Percentiles rank a stretch among this genome's conserved stretches.
These are phyloP conservation scores for Sclerotinia nivalis DNA, from an alignment of 2,329 filamentous ascomycete species.

Conservation along the genomic window DNA sequence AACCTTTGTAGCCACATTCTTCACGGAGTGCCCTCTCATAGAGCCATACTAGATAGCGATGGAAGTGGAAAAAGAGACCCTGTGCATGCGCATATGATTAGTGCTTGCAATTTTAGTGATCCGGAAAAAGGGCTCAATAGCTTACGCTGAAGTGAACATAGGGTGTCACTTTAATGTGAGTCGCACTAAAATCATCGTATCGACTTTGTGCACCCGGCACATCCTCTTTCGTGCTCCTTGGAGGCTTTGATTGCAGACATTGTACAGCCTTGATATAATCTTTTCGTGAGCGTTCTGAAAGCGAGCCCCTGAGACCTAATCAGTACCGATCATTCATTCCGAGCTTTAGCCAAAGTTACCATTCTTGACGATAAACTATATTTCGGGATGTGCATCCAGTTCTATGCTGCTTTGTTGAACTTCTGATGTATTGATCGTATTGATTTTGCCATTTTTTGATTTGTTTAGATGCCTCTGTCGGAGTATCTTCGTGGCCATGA, in stretches of 20 bases:
- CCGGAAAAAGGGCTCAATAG: not conserved
- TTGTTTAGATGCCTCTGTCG: constrained; percentile 2
- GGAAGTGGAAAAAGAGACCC: constrained; percentile 32
- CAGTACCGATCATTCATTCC: not conserved
- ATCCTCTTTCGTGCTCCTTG: constrained; percentile 40
- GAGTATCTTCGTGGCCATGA: not conserved
- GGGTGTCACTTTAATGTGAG: constrained; percentile 43
- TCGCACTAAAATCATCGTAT: constrained; percentile 45
- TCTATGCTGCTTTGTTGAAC: not conserved
- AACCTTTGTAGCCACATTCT: constrained; percentile 48
- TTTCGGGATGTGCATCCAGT: not conserved
- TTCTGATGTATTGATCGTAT: constrained; percentile 12
- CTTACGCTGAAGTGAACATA: constrained; percentile 36
- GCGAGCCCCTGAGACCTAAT: not conserved
- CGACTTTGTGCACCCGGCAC: constrained; percentile 32
- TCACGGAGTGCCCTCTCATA: constrained; percentile 48
- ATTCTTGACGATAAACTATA: constrained; percentile 16
- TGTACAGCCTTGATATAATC: constrained; percentile 45
- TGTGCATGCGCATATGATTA: not conserved
- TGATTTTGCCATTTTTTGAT: constrained; percentile 8
- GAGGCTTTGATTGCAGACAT: constrained; percentile 42
- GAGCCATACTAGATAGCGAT: constrained; percentile 46
- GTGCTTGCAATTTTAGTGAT: too few species aligned
- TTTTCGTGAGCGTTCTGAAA: constrained; percentile 24
- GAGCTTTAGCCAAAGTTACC: not conserved